Conservation (phyloP, 345 rosid genomes). For the Durio zibethinus region DNA sequence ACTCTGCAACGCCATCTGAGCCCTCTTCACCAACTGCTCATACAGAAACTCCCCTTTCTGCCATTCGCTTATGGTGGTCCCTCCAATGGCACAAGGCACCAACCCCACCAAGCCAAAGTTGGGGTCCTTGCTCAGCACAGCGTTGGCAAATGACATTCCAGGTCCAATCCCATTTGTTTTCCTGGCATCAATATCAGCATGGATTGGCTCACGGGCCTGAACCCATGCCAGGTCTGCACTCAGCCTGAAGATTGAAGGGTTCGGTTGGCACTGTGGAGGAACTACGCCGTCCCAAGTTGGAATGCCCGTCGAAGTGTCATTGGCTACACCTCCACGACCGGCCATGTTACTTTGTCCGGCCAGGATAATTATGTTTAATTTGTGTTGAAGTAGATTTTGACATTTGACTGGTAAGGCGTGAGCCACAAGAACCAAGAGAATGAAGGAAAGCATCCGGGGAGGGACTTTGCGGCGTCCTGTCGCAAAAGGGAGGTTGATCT, state of each 20-base stretch:
- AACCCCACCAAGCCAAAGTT: conserved; percentile 46
- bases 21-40: conserved; percentile 48
- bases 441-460: conserved; percentile 23
- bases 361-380: conserved; percentile 49
- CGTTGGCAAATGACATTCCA: conserved; percentile 69
- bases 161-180: conserved; percentile 79
- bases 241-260: conserved; percentile 49
- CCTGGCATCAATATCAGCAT: conserved; percentile 60
- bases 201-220: conserved; percentile 68
- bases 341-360: conserved; percentile 98
- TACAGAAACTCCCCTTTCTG: conserved; percentile 55
- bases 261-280: conserved; percentile 56
- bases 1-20: conserved; percentile 32
- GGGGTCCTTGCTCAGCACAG: conserved; percentile 28
- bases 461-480: not conserved
- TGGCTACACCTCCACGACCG: conserved; percentile 73
- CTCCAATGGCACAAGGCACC: conserved; percentile 87
- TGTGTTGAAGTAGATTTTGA: conserved; percentile 27
- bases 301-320: conserved; percentile 32
- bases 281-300: conserved; percentile 65
- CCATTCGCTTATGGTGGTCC: conserved; percentile 72
- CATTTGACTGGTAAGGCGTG: conserved; percentile 12
- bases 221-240: conserved; percentile 56
- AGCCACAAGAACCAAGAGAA: conserved; percentile 20
- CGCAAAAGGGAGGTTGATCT: conserved; percentile 6